Evolutionary conservation across 495 filamentous ascomycete species (phyloP).

Genomic region (Cercophora sp.): DNA sequence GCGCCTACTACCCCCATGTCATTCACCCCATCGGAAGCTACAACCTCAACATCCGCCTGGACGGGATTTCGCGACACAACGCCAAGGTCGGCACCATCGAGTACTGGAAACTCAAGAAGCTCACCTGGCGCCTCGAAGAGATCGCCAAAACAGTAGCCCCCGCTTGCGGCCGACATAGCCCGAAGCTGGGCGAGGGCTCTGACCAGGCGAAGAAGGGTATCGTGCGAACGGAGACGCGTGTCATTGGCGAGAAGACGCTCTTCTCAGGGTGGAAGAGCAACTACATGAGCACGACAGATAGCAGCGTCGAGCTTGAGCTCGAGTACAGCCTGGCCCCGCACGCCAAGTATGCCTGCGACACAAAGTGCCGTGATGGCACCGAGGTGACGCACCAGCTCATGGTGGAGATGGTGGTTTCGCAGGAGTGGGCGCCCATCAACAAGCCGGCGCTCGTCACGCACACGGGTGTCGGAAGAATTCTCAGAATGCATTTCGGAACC

Average conservation of each 20-base stretch:
- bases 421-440: conserved; percentile 77
- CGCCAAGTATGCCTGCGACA: conserved; percentile 68
- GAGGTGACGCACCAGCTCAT: conserved; percentile 78
- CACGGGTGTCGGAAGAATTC: conserved; percentile 83
- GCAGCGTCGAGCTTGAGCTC: conserved; percentile 79
- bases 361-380: conserved; percentile 73
- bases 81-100: conserved; percentile 45
- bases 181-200: conserved; percentile 57
- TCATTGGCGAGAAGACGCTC: conserved; percentile 52
- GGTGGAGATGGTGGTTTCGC: conserved; percentile 89
- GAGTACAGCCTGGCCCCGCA: conserved; percentile 61
- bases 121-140: conserved; percentile 93
- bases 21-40: conserved; percentile 87
- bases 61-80: conserved; percentile 68
- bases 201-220: conserved; percentile 62
- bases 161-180: conserved; percentile 72
- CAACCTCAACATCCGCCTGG: conserved; percentile 70
- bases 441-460: conserved; percentile 70
- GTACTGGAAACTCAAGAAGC: conserved; percentile 83
- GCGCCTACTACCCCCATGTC: conserved; percentile 71
- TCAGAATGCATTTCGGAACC: conserved; percentile 87
- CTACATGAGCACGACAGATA: conserved; percentile 61
- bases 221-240: conserved; percentile 69
- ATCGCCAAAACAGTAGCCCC: conserved; percentile 72
- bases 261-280: conserved; percentile 92